phyloP scores from a whole-genome alignment of 2,329 filamentous ascomycete species.

The Pseudogymnoascus sp. region DNA sequence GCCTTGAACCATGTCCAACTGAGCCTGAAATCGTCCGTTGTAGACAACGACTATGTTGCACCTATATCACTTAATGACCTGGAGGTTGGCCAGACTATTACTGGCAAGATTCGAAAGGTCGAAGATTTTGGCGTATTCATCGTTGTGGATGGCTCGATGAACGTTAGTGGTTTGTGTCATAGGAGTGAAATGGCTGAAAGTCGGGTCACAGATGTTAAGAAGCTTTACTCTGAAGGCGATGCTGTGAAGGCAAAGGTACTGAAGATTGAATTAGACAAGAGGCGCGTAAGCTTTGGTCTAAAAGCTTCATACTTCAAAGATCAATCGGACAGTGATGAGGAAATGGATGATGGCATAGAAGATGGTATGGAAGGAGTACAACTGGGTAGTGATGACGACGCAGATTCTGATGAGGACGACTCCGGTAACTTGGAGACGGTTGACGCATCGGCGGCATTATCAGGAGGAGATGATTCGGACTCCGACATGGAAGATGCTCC shows the following conservation, averaged over 20 bases:
- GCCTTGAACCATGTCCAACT: conserved; percentile 68
- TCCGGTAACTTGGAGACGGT: conserved; percentile 23
- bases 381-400: conserved; percentile 14
- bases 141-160: conserved; percentile 74
- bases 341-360: conserved; percentile 40
- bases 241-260: conserved; percentile 86
- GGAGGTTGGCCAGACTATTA: conserved; percentile 70
- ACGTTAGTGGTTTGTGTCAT: conserved; percentile 90
- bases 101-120: conserved; percentile 85
- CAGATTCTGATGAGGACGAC: conserved; percentile 34
- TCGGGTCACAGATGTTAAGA: conserved; percentile 72
- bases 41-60: conserved; percentile 71
- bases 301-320: conserved; percentile 86
- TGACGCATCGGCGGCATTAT: neutral
- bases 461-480: conserved; percentile 27
- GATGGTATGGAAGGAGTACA: conserved; percentile 38
- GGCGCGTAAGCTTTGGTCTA: conserved; percentile 78
- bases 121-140: conserved; percentile 95
- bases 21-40: conserved; percentile 75
- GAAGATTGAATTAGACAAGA: conserved; percentile 65
- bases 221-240: conserved; percentile 84
- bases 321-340: conserved; percentile 42
- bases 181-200: conserved; percentile 85
- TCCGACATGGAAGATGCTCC: conserved; percentile 32
- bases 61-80: conserved; percentile 70